Conservation (phyloP, 768 basidiomycete genomes). For the Rhodocollybia butyracea region DNA sequence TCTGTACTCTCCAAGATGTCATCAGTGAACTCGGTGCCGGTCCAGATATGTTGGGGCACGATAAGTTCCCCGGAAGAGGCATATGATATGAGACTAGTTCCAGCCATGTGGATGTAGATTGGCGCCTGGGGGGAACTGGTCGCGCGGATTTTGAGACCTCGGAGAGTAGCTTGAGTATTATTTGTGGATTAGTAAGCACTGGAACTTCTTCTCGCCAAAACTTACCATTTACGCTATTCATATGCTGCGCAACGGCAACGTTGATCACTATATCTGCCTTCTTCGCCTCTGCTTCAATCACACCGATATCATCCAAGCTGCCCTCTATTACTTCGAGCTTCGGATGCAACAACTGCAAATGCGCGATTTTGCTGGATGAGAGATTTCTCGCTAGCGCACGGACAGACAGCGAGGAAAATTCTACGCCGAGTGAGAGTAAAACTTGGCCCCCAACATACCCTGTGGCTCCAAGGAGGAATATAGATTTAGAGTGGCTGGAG, state of each 20-base stretch:
- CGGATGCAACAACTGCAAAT: slow-evolving; percentile 29
- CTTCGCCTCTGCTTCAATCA: slow-evolving; percentile 31
- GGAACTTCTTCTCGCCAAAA: neutral
- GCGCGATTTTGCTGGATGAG: slow-evolving; percentile 24
- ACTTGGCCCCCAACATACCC: slow-evolving; percentile 44
- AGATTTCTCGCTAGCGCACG: slow-evolving; percentile 35
- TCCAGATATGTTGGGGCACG: slow-evolving; percentile 26
- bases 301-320: slow-evolving; percentile 29
- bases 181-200: no score
- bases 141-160: neutral
- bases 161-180: neutral
- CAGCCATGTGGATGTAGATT: slow-evolving; percentile 42
- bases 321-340: slow-evolving; percentile 35
- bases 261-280: slow-evolving; percentile 39
- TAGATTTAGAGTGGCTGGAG: no score
- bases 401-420: slow-evolving; percentile 29
- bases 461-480: slow-evolving; percentile 43
- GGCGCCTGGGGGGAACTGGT: slow-evolving; percentile 26
- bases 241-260: slow-evolving; percentile 37
- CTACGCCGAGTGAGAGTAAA: slow-evolving; percentile 27
- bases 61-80: slow-evolving; percentile 35
- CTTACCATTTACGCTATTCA: slow-evolving; percentile 29
- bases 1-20: slow-evolving; percentile 22
- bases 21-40: slow-evolving; percentile 37
- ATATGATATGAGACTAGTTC: slow-evolving; percentile 36